Conservation (phyloP, 257 asterid species). For the Echites panduratus region DNA sequence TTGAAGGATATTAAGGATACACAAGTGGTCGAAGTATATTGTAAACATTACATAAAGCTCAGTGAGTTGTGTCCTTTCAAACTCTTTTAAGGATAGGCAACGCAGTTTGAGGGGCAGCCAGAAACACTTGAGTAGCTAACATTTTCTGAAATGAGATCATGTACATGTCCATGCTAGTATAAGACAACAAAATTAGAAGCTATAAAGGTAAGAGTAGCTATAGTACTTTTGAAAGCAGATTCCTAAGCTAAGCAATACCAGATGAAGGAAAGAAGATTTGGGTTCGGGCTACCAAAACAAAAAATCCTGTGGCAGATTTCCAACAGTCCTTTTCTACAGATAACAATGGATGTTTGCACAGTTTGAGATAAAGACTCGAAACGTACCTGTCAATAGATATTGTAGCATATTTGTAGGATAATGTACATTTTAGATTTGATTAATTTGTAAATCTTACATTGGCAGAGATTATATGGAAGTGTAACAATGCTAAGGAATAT, state of each 20-base stretch:
- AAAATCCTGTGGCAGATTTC: too few relatives aligned
- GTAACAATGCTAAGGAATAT: too few relatives aligned
- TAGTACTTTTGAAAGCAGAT: background rate
- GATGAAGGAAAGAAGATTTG: background rate
- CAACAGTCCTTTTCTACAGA: background rate
- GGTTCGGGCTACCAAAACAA: background rate
- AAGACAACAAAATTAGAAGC: background rate
- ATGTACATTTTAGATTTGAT: too few relatives aligned
- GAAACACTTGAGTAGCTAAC: background rate
- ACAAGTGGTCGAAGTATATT: too few relatives aligned
- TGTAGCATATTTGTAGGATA: too few relatives aligned
- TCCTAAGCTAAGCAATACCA: background rate
- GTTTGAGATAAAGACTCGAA: too few relatives aligned
- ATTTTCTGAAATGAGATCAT: background rate
- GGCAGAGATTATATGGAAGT: too few relatives aligned
- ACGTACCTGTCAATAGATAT: too few relatives aligned
- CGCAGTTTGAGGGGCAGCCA: background rate
- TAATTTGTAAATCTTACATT: too few relatives aligned
- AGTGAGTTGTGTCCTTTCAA: background rate
- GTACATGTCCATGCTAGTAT: background rate
- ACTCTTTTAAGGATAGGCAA: background rate
- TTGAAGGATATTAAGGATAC: too few relatives aligned
- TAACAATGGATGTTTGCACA: too few relatives aligned
- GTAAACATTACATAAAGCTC: too few relatives aligned
- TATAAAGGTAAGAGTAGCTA: background rate